Base-by-base conservation (phyloP, 2,329 filamentous ascomycete species). In the Aspergillus persii region DNA sequence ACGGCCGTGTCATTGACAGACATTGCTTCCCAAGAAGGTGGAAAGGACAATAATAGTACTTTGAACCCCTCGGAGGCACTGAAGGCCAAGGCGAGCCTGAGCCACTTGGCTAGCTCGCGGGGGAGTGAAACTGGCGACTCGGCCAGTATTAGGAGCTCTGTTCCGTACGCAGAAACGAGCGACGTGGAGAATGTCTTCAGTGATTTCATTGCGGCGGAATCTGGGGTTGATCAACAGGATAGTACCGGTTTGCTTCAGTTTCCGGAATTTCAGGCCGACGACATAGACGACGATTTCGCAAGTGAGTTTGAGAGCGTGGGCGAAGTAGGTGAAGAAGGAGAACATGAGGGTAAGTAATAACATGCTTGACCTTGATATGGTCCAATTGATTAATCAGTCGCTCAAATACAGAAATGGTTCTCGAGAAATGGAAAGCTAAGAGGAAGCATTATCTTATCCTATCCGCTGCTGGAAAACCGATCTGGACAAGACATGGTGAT, bases 371-470 rank as follows among this genome's bases (percentile, higher is more conserved):
- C 11, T 6, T 33, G n/a, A 15, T 8, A 26, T 39, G 30, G 30
- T 15, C 9, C 18, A 39, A 27, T 29, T 11, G 26, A 1, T 36
- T 53, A 15, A 52, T 31, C 26, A n/a, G 11, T 50, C 53, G 50
- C 59, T 36, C 46, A 3, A 30, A 26, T 51, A 26, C 58, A 75
- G 73, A 75, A 44, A 30, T 72, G 18, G 79, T 91, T 29, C 80
- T 96, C 46, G 78, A 80, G 15, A 82, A 87, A 63, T 99, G 93
- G 93, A 95, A 92, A 72, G 86, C 89, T 41, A 98, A 98, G 78
- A 83, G 93, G 63, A 99, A 99, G 76, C 95, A 99, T 76, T 99
- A 96, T 75, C 86, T 99, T 77, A 96, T 99, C 68, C 81, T 99
- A 1, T 98, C 95, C 2, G 94, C 92, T 12, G 94, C 96, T 8